phyloP scores from a whole-genome alignment of 2,329 filamentous ascomycete species.

The Lachnellula arida region DNA sequence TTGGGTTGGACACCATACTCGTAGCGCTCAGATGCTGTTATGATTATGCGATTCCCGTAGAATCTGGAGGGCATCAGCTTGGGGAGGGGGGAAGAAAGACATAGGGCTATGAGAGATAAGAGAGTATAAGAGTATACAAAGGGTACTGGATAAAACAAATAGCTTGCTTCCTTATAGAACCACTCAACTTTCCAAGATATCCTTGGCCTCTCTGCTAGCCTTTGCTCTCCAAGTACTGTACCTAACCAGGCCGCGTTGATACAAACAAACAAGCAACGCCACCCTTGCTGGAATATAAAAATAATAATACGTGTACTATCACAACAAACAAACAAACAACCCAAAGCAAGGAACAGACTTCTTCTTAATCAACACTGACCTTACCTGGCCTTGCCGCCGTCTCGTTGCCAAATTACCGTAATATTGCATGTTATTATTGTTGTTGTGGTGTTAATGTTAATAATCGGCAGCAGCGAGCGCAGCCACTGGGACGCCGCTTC shows the following conservation, averaged over 20 bases:
- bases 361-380: background rate
- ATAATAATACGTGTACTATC: background rate
- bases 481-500: conserved; percentile 8
- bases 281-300: background rate
- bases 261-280: background rate
- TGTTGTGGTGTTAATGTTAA: background rate
- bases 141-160: no score
- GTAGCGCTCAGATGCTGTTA: background rate
- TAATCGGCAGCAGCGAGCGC: background rate
- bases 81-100: no score
- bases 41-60: background rate
- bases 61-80: background rate
- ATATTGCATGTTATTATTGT: background rate
- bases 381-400: background rate
- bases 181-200: no score
- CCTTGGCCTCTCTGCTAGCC: no score
- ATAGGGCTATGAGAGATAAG: no score
- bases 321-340: no score
- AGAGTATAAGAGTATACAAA: no score
- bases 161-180: no score
- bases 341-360: no score
- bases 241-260: background rate
- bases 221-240: no score
- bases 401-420: background rate
- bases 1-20: no score